Evolutionary conservation across 148 eudicot genomes (phyloP).

Genomic region (Chenopodium formosanum): DNA sequence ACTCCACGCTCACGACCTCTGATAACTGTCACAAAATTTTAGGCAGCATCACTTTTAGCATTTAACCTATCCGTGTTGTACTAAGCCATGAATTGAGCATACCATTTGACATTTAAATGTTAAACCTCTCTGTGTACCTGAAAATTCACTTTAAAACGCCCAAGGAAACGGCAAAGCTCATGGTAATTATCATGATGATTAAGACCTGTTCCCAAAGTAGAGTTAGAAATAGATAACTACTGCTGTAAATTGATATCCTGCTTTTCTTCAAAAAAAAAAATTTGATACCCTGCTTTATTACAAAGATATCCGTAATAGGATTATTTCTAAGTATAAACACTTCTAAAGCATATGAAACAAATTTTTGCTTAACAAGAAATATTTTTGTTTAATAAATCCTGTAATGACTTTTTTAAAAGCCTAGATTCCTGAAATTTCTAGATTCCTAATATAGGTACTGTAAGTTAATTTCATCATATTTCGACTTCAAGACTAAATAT

Average conservation of each 20-base stretch:
- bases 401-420: not conserved
- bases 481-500: not conserved
- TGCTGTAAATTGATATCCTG: not conserved
- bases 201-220: conserved; percentile 53
- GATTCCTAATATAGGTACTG: not conserved
- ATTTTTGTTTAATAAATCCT: not conserved
- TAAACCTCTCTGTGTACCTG: conserved; percentile 49
- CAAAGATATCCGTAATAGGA: not conserved
- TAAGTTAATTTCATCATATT: not conserved
- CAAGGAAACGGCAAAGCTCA: conserved; percentile 92
- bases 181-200: conserved; percentile 94
- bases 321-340: too few relatives aligned
- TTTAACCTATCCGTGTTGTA: not conserved
- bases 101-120: conserved; percentile 3
- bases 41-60: not conserved
- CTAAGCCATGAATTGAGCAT: not conserved
- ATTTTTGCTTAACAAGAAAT: not conserved
- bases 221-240: conserved; percentile 6
- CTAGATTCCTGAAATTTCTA: not conserved
- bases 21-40: conserved; percentile 41
- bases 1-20: conserved; percentile 57
- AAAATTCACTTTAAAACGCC: conserved; percentile 78
- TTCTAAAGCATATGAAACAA: not conserved
- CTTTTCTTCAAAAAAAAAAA: too few relatives aligned
- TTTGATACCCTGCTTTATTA: not conserved